Evolutionary conservation across 2,329 filamentous ascomycete species (phyloP), one percentile per base, ranked within the genome.

Genomic region (Madurella mycetomatis): DNA sequence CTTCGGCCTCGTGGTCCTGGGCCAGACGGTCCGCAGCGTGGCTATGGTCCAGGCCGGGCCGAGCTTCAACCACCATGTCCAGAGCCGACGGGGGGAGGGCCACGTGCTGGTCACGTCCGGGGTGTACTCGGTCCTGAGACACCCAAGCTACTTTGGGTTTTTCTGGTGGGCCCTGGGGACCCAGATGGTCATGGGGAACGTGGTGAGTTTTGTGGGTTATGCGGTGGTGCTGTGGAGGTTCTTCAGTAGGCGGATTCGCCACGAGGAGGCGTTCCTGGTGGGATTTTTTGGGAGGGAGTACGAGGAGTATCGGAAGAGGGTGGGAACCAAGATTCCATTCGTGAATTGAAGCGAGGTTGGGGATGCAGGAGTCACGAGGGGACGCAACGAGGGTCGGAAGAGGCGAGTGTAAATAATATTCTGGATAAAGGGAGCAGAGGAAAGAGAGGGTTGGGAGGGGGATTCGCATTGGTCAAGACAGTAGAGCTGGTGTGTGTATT

Each of bases 101-200:
- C 94, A 99, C 70, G 77, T 77, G 45, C 79, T 99, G n/a, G 88
- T 99, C 2, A 95, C 87, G 0, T 76, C 76, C 30, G 94, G 94
- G 0, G 74, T 97, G 34, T 99, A 97, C 70, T 74, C 76, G 8
- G 70, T 80, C 43, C 74, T 95, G 49, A 78, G 94, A 19, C 94
- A 99, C 70, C 94, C 94, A 12, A 88, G 87, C 55, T 99, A 99
- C 72, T 96, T 97, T 74, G 94, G 92, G 3, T 99, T 96, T 75
- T 99, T 96, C 72, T 97, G 91, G 85, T 99, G 92, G 92, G 90
- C 89, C 0, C 67, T 97, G n/a, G 94, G 94, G 5, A 96, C 92
- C 12, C 94, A 99, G 76, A 67, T 97, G 42, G 83, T 95, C 51
- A 77, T 96, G 60, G 92, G 92, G 16, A 99, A 99, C 71, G 72